phyloP scores from a whole-genome alignment of 2,329 filamentous ascomycete genomes.

The Phyllosticta citriasiana region DNA sequence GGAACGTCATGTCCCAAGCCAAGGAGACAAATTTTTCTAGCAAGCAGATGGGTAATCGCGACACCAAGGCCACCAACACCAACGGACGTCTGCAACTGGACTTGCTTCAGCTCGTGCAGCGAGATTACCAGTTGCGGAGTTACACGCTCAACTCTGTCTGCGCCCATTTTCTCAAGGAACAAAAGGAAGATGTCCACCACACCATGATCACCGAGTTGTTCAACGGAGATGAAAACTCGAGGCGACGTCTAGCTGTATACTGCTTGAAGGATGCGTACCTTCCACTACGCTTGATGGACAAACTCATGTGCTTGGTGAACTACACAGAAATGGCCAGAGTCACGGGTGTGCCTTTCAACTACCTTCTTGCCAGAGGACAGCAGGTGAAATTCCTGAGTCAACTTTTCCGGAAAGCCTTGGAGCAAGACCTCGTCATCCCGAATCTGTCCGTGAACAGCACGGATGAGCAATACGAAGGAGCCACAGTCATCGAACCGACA shows the following conservation, averaged over 20 bases:
- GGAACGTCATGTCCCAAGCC: conserved; percentile 56
- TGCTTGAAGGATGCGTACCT: conserved; percentile 96
- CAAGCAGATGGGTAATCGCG: conserved; percentile 96
- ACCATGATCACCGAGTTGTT: conserved; percentile 99
- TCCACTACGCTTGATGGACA: conserved; percentile 90
- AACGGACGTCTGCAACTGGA: conserved; percentile 90
- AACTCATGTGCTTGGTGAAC: conserved; percentile 95
- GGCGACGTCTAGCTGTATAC: conserved; percentile 84
- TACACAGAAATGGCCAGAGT: conserved; percentile 99
- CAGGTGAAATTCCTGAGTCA: conserved; percentile 98
- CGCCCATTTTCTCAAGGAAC: conserved; percentile 88
- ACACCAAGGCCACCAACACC: conserved; percentile 89
- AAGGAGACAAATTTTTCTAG: conserved; percentile 85
- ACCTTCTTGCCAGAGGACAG: conserved; percentile 79
- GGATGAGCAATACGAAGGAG: conserved; percentile 92
- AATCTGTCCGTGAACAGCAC: conserved; percentile 60
- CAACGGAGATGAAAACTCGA: conserved; percentile 89
- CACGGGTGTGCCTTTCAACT: conserved; percentile 96
- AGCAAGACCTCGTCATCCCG: conserved; percentile 89
- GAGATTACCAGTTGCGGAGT: conserved; percentile 89
- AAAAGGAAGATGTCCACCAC: conserved; percentile 97
- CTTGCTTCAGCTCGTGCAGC: conserved; percentile 84
- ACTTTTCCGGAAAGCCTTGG: conserved; percentile 85
- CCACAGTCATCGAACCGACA: conserved; percentile 92
- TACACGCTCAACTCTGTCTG: conserved; percentile 97